phyloP scores from a whole-genome alignment of 1,284 basidiomycete genomes.

The Volvariella surrecta region DNA sequence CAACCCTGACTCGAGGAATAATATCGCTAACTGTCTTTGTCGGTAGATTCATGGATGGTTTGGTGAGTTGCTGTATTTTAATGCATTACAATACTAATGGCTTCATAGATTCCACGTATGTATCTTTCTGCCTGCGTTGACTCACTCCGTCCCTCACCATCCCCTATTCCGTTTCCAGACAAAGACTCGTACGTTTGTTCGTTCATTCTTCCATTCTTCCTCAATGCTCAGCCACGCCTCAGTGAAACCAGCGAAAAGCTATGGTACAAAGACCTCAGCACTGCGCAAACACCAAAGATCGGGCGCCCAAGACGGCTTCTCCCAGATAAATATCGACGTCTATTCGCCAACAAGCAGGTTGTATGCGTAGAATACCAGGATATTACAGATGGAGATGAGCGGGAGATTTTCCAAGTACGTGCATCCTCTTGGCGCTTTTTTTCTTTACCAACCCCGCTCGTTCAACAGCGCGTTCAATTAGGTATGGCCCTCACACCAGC shows the following conservation, averaged over 20 bases:
- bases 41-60: constrained; percentile 59
- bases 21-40: not conserved
- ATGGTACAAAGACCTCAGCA: constrained; percentile 37
- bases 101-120: constrained; percentile 43
- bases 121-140: constrained; percentile 9
- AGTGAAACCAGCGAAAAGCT: constrained; percentile 39
- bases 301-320: constrained; percentile 22
- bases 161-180: no score
- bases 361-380: constrained; percentile 68
- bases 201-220: not conserved
- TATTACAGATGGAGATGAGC: constrained; percentile 46
- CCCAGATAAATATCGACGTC: constrained; percentile 37
- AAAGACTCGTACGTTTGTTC: constrained; percentile 41
- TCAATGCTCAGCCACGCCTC: not conserved
- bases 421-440: not conserved
- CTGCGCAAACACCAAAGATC: constrained; percentile 12
- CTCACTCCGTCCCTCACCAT: not conserved
- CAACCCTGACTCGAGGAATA: not conserved
- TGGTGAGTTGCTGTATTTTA: constrained; percentile 33
- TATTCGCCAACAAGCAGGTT: constrained; percentile 61
- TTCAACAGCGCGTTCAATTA: constrained; percentile 56
- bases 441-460: not conserved
- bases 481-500: constrained; percentile 73
- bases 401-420: constrained; percentile 69
- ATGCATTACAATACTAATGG: constrained; percentile 1